phyloP scores from a whole-genome alignment of 306 rosid species.

The Malus orientalis region DNA sequence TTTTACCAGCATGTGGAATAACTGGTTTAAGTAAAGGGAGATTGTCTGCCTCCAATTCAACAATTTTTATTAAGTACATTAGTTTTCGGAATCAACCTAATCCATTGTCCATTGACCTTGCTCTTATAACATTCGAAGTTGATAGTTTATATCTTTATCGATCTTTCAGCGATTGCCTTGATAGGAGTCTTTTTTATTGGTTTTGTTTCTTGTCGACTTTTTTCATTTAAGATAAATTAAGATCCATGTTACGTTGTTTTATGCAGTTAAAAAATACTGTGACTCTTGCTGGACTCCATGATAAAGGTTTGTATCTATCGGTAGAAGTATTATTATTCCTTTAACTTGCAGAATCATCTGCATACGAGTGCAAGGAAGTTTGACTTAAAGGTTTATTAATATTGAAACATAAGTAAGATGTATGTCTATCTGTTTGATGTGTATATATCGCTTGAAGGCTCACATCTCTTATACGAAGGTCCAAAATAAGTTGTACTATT shows the following conservation, averaged over 20 bases:
- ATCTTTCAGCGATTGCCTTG: not conserved
- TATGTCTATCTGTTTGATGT: not conserved
- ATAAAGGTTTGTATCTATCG: conserved; percentile 58
- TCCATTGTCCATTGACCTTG: not conserved
- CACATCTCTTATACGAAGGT: conserved; percentile 2
- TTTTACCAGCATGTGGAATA: not conserved
- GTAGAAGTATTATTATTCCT: conserved; percentile 11
- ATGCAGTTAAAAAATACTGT: conserved; percentile 56
- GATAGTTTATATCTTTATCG: not conserved
- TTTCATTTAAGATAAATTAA: conserved; percentile 13
- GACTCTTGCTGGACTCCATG: conserved; percentile 86
- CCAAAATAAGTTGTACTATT: not conserved
- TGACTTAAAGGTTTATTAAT: not conserved
- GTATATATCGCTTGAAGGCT: not conserved
- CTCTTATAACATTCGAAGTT: not conserved
- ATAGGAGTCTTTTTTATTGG: not conserved
- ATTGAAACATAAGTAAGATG: not conserved
- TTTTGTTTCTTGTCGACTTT: not conserved
- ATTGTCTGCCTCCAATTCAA: not conserved
- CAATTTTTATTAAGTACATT: not conserved
- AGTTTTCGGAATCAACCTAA: not conserved
- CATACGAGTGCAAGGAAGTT: not conserved
- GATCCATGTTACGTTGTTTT: conserved; percentile 19
- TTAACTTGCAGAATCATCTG: conserved; percentile 1
- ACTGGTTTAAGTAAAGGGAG: not conserved